Conservation (phyloP, 805 yeast genomes). For the Suhomyces emberorum region DNA sequence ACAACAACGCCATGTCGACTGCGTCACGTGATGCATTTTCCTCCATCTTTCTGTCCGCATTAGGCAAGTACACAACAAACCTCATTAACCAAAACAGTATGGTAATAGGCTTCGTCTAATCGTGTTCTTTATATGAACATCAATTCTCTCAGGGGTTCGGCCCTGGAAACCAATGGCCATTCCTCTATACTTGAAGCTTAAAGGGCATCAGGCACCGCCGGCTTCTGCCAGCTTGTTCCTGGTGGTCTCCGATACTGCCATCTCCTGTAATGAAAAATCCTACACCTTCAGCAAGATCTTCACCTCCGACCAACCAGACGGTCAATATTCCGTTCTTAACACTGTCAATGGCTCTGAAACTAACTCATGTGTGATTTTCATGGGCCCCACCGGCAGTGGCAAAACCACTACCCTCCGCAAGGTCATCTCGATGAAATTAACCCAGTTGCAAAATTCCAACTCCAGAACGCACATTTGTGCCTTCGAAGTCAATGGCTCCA, state of each 20-base stretch:
- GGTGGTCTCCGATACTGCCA: conserved; percentile 10
- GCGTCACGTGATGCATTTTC: too few species aligned
- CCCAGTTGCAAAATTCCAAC: conserved; percentile 2
- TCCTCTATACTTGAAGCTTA: conserved; percentile 27
- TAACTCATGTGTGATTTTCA: conserved; percentile 16
- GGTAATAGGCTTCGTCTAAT: conserved; percentile 1
- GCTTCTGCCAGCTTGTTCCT: conserved; percentile 7
- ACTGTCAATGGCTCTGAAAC: conserved; percentile 6
- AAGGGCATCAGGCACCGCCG: conserved; percentile 10
- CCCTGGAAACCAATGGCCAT: conserved; percentile 9
- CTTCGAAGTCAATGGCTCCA: conserved; percentile 27
- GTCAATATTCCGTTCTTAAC: conserved; percentile 9
- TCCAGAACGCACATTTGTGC: conserved; percentile 19
- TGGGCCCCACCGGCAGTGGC: conserved; percentile 33
- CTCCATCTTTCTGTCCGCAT: too few species aligned
- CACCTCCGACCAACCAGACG: conserved; percentile 3
- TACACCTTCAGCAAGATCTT: conserved; percentile 23
- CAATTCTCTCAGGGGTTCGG: neutral
- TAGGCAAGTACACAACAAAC: conserved; percentile 1
- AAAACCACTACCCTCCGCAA: conserved; percentile 27
- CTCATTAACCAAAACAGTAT: conserved; percentile 3
- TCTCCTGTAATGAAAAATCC: conserved; percentile 17
- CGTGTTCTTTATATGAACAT: neutral
- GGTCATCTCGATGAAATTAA: conserved; percentile 14
- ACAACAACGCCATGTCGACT: too few species aligned